These are phyloP conservation scores for Candida gorgasii DNA, from an alignment of 805 yeast genomes.

Conservation along the genomic window DNA sequence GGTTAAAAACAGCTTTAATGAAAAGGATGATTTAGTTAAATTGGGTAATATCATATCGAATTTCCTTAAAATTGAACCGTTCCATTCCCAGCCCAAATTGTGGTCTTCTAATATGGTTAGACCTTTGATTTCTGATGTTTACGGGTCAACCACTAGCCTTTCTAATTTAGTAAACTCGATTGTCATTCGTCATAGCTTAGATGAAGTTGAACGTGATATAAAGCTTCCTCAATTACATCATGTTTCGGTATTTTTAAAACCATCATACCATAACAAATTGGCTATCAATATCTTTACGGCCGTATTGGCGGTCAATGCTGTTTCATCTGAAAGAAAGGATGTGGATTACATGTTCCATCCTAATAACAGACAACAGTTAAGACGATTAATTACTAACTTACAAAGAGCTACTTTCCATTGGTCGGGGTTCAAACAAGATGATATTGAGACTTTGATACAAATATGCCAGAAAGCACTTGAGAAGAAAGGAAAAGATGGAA, in stretches of 20 bases:
- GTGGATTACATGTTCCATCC: constrained; percentile 73
- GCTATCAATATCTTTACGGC: constrained; percentile 66
- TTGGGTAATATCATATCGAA: constrained; percentile 54
- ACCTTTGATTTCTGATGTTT: constrained; percentile 45
- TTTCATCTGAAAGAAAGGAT: constrained; percentile 67
- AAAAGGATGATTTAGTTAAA: constrained; percentile 52
- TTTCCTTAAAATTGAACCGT: constrained; percentile 61
- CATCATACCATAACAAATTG: constrained; percentile 61
- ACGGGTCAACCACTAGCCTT: constrained; percentile 45
- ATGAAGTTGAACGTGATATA: constrained; percentile 56
- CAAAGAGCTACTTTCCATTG: constrained; percentile 72
- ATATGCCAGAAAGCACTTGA: constrained; percentile 50
- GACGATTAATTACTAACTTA: constrained; percentile 58
- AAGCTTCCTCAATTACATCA: constrained; percentile 60
- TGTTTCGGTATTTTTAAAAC: constrained; percentile 56
- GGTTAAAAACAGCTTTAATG: constrained; percentile 51
- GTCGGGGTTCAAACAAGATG: constrained; percentile 68
- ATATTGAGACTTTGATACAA: constrained; percentile 52
- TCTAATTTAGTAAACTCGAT: constrained; percentile 45
- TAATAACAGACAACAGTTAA: constrained; percentile 51
- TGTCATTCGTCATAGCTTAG: constrained; percentile 56
- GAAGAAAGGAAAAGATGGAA: constrained; percentile 27
- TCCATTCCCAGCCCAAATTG: constrained; percentile 44
- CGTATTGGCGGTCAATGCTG: constrained; percentile 71
- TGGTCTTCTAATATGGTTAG: constrained; percentile 50